Evolutionary conservation across 2,329 filamentous ascomycete genomes (phyloP).

Genomic region (Fusarium coffeatum): DNA sequence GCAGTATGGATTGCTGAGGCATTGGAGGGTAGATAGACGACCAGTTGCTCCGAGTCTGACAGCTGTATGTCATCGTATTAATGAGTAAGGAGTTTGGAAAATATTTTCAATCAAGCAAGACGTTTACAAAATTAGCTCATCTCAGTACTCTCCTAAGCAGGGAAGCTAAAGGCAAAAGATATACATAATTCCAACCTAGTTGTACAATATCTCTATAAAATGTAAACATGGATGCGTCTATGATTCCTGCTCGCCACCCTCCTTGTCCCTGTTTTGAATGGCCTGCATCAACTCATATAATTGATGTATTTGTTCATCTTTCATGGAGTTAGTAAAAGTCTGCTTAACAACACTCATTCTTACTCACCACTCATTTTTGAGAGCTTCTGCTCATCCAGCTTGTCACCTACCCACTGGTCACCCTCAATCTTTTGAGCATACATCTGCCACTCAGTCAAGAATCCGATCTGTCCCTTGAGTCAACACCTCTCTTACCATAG

Average conservation of each 20-base stretch:
- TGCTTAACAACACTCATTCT: background rate
- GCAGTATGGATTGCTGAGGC: constrained; percentile 69
- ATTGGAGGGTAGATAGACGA: constrained; percentile 50
- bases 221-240: constrained; percentile 21
- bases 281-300: constrained; percentile 94
- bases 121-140: background rate
- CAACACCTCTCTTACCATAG: constrained; percentile 6
- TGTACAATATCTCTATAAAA: constrained; percentile 22
- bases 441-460: constrained; percentile 94
- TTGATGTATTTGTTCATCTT: constrained; percentile 93
- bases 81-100: background rate
- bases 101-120: background rate
- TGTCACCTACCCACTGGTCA: constrained; percentile 84
- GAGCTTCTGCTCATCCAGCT: constrained; percentile 83
- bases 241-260: constrained; percentile 45
- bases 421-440: constrained; percentile 95
- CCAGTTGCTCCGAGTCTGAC: background rate
- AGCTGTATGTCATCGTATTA: background rate
- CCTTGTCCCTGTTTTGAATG: constrained; percentile 63
- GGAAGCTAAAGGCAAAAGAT: background rate
- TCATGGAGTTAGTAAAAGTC: constrained; percentile 9
- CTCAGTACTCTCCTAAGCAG: background rate
- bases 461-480: constrained; percentile 76
- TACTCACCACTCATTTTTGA: constrained; percentile 91
- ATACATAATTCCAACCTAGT: background rate